phyloP scores from a whole-genome alignment of 2,329 filamentous ascomycete genomes.

The Lachnellula suecica region DNA sequence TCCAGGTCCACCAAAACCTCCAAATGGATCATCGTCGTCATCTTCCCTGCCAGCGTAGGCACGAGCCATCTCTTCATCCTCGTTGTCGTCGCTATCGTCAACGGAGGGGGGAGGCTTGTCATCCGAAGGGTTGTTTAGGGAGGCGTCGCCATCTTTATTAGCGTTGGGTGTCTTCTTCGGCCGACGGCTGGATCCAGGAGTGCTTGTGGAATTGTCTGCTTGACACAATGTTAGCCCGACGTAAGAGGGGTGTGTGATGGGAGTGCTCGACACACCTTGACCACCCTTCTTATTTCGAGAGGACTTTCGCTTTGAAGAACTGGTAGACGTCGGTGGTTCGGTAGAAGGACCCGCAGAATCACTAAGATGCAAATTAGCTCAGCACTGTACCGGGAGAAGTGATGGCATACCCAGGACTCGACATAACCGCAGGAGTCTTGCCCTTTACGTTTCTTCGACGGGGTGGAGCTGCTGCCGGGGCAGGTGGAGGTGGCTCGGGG shows the following conservation, averaged over 20 bases:
- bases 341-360: slow-evolving; percentile 64
- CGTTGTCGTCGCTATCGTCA: slow-evolving; percentile 52
- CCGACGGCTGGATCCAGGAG: slow-evolving; percentile 29
- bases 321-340: slow-evolving; percentile 53
- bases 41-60: slow-evolving; percentile 53
- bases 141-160: slow-evolving; percentile 70
- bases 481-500: slow-evolving; percentile 37
- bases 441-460: slow-evolving; percentile 54
- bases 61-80: slow-evolving; percentile 60
- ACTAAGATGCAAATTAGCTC: slow-evolving; percentile 41
- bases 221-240: slow-evolving; percentile 14
- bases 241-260: not conserved
- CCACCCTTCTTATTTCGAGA: slow-evolving; percentile 67
- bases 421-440: slow-evolving; percentile 67
- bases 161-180: slow-evolving; percentile 54
- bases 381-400: slow-evolving; percentile 7
- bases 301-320: slow-evolving; percentile 70
- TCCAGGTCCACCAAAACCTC: slow-evolving; percentile 65
- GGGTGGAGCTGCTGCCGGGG: slow-evolving; percentile 39
- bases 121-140: slow-evolving; percentile 47
- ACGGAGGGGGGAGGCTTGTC: slow-evolving; percentile 22
- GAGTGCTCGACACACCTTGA: slow-evolving; percentile 42
- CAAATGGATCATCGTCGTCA: slow-evolving; percentile 61
- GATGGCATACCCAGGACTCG: slow-evolving; percentile 63
- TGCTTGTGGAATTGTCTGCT: slow-evolving; percentile 34